Evolutionary conservation across 169 alveolate species (phyloP).

Genomic region (Plasmodium vinckei): DNA sequence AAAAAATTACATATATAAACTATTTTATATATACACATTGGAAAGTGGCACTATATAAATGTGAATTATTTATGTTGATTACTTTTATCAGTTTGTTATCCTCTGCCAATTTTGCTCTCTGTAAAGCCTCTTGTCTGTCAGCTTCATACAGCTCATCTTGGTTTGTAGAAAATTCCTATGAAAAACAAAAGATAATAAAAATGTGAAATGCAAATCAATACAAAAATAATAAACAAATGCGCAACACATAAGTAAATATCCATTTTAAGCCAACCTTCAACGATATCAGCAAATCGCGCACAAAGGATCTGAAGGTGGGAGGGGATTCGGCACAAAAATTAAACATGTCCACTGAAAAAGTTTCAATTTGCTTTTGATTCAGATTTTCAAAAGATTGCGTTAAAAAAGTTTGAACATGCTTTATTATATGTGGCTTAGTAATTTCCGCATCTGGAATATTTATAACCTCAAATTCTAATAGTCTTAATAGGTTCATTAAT

Average conservation of each 20-base stretch:
- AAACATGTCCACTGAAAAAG: slow-evolving; percentile 79
- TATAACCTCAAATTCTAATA: slow-evolving; percentile 82
- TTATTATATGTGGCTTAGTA: slow-evolving; percentile 79
- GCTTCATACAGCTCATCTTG: slow-evolving; percentile 76
- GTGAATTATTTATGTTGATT: neutral
- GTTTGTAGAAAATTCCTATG: slow-evolving; percentile 64
- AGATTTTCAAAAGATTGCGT: slow-evolving; percentile 79
- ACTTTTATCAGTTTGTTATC: slow-evolving; percentile 72
- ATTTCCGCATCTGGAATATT: slow-evolving; percentile 77
- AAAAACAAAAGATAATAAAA: neutral
- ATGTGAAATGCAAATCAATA: neutral
- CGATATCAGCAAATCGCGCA: slow-evolving; percentile 78
- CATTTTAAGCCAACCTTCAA: slow-evolving; percentile 53
- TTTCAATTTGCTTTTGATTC: slow-evolving; percentile 81
- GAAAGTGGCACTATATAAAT: neutral
- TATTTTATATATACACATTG: neutral
- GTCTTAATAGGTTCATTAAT: slow-evolving; percentile 81
- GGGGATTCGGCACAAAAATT: slow-evolving; percentile 80
- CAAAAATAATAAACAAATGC: neutral
- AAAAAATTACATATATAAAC: neutral
- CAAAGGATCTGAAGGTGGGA: slow-evolving; percentile 76
- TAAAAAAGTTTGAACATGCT: slow-evolving; percentile 79
- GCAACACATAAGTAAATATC: neutral
- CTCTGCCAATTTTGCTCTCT: slow-evolving; percentile 72
- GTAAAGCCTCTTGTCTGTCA: slow-evolving; percentile 77